Conservation (phyloP, 306 rosid species). For the Cucumis sativus region Cucumber_9930_V3 NC_026657.2:355001-355500, state of each 20-base stretch:
- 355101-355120: conserved; percentile 81
- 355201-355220: neutral
- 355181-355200: neutral
- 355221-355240: neutral
- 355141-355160: neutral
- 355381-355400: neutral
- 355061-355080: conserved; percentile 58
- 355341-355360: neutral
- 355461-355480: neutral
- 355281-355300: neutral
- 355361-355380: neutral
- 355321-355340: neutral
- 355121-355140: neutral
- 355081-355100: conserved; percentile 60
- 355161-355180: neutral
- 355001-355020: conserved; percentile 82
- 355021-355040: conserved; percentile 77
- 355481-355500: neutral
- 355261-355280: neutral
- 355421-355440: neutral
- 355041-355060: conserved; percentile 64
- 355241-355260: neutral
- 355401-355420: neutral
- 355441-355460: neutral
- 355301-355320: neutral